Base-by-base conservation (phyloP, 345 rosid genomes). In the Melaleuca quinquenervia region DNA sequence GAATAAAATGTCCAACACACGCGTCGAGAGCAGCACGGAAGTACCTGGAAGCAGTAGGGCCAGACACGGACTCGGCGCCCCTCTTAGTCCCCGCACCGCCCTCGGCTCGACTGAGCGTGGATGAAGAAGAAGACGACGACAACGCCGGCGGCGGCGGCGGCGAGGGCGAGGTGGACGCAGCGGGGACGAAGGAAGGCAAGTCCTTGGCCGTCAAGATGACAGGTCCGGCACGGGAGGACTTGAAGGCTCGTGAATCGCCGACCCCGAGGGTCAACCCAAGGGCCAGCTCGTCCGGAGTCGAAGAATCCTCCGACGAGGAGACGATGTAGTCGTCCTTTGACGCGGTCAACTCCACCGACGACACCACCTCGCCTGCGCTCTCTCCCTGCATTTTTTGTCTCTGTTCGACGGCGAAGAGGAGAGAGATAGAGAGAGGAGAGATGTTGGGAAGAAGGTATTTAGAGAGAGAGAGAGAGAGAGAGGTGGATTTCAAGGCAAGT, bases 281-380 rank as follows among this genome's bases (percentile, higher is more conserved):
- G 85, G 95, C 91, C 90, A 96, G 84, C 84, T 93, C 98, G 50
- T 86, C 89, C 2, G 98, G 95, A 86, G 89, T 89, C 50, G 96
- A 95, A 60, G 99, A 96, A 87, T 93, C 98, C 90, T 94, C 98
- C 20, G 94, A 94, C 6, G 98, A 95, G 50, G 93, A 89, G 27
- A 88, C 94, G 62, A 90, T 82, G 84, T 88, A 87, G 58, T 91
- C 95, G 29, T 93, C 94, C 85, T 89, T 91, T 14, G 95, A 94
- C 88, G 92, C 80, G 80, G 80, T 70, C 80, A 70, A 41, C 80
- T 70, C 80, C 80, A 48, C 88, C 75, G 95, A 90, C 55, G 96
- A 95, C 88, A 89, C 21, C 83, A 84, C 54, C 70, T 52, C 87
- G 29, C 44, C 58, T 0, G 52, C 87, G 83, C 83, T 52, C 55